Base-by-base conservation (phyloP, 139 green algal genomes). In the Zygnema circumcarinatum region DNA sequence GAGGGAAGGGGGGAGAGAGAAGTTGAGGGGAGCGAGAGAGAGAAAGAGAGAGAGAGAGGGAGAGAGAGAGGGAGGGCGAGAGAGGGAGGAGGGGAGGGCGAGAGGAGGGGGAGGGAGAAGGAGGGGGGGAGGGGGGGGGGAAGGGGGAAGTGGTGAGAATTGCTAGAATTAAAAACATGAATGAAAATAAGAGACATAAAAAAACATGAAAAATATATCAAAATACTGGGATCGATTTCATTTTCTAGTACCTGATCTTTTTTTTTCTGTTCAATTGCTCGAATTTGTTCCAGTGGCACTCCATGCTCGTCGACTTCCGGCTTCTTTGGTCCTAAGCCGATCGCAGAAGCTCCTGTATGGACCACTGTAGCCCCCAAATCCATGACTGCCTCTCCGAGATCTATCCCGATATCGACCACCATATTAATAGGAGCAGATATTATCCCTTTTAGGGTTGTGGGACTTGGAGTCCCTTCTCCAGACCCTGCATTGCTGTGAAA, bases 241-340 rank as follows among this genome's bases (percentile, higher is more conserved):
- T n/a, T n/a, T n/a, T n/a, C n/a, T n/a, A n/a, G n/a, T 41, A 78
- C 69, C 69, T 78, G 35, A 22, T 78, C 69, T 39, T 41, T 78
- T 41, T 78, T 78, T 16, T 78, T 78, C 16, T 41, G 35, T 39
- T 78, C 69, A 16, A 78, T 78, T 3, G 69, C 69, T 41, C 36
- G 35, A 41, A 78, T 78, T 16, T 78, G 69, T 20, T 78, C 11
- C 69, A 78, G 16, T 39, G 69, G 69, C 7, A 78, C 36, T 41
- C 69, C 69, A 41, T 78, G 69, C 16, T 78, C 69, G 69, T 78
- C 69, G 11, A 78, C 69, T 16, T 78, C 35, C 35, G 36, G 35
- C 11, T 41, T 78, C 16, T 20, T 7, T 39, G 35, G 69, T 22
- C 36, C 35, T 16, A 78, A 41, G 16, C 69, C 69, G 35, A 78